Evolutionary conservation across 192 early-diverging fungal species (phyloP).

Genomic region (Bifiguratus adelaidae): DNA sequence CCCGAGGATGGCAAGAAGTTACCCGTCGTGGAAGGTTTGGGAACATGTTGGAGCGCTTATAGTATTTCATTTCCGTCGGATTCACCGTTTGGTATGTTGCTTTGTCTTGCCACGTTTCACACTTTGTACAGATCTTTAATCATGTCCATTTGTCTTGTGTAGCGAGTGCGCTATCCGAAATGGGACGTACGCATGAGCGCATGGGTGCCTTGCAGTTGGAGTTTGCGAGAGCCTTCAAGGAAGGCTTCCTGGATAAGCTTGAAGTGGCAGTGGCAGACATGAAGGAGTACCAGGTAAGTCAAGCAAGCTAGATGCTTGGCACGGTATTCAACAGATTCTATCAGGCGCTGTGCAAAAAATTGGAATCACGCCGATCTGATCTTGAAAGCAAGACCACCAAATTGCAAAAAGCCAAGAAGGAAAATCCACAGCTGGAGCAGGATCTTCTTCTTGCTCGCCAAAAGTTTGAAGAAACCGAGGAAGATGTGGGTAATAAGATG

Average conservation of each 20-base stretch:
- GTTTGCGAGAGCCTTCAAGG: conserved; percentile 20
- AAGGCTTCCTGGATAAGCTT: conserved; percentile 22
- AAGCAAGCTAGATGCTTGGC: conserved; percentile 28
- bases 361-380: conserved; percentile 80
- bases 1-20: conserved; percentile 53
- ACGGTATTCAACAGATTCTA: conserved; percentile 32
- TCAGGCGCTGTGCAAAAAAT: conserved; percentile 66
- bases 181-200: conserved; percentile 32
- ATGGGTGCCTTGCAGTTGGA: conserved; percentile 34
- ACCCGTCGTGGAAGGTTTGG: conserved; percentile 52
- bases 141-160: conserved; percentile 5
- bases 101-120: neutral
- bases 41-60: conserved; percentile 47
- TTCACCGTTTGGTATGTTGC: conserved; percentile 23
- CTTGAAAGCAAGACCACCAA: conserved; percentile 87
- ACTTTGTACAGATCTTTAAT: conserved; percentile 12
- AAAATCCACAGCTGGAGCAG: conserved; percentile 83
- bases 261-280: conserved; percentile 31
- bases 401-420: conserved; percentile 86
- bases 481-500: conserved; percentile 71
- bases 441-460: conserved; percentile 79
- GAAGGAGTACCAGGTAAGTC: conserved; percentile 36
- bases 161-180: conserved; percentile 37
- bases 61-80: conserved; percentile 32
- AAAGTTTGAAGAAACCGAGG: conserved; percentile 89